These are phyloP conservation scores for Microsporum ferrugineum DNA, from an alignment of 2,329 filamentous ascomycete genomes.

Conservation along the genomic window DNA sequence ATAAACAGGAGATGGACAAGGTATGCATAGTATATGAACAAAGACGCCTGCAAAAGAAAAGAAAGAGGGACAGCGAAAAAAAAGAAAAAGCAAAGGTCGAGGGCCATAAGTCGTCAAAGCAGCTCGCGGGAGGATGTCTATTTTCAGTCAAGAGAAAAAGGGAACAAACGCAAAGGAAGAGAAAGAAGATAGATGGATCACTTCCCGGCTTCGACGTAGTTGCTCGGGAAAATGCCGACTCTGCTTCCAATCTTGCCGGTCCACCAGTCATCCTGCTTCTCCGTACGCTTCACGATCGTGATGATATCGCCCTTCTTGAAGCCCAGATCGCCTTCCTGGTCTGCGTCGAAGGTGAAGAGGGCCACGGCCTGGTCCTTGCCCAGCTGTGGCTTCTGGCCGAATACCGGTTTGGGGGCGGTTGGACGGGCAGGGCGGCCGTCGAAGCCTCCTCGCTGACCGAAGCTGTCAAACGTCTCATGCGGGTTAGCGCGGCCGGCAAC, in stretches of 20 bases:
- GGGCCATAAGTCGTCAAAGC: neutral
- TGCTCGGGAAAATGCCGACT: conserved; percentile 76
- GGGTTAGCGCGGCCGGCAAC: conserved; percentile 21
- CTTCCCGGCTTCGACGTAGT: conserved; percentile 24
- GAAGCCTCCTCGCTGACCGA: conserved; percentile 24
- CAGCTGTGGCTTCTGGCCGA: conserved; percentile 40
- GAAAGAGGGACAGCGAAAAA: neutral
- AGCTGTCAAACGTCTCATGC: conserved; percentile 26
- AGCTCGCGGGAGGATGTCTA: neutral
- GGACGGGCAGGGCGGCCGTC: conserved; percentile 64
- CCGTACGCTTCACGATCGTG: conserved; percentile 85
- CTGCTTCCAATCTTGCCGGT: conserved; percentile 76
- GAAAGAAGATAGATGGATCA: neutral
- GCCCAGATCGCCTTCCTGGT: conserved; percentile 80
- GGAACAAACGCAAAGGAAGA: neutral
- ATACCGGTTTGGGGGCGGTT: conserved; percentile 79
- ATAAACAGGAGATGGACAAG: neutral
- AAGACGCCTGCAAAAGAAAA: neutral
- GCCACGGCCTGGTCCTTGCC: conserved; percentile 68
- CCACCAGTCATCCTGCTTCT: conserved; percentile 96
- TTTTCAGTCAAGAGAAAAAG: neutral
- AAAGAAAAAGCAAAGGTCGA: neutral
- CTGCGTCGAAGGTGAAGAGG: conserved; percentile 85
- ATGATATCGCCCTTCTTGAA: conserved; percentile 98
- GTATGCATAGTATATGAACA: neutral